Conservation (phyloP, 2,329 filamentous ascomycete genomes). For the Epichloe amarillans region DNA sequence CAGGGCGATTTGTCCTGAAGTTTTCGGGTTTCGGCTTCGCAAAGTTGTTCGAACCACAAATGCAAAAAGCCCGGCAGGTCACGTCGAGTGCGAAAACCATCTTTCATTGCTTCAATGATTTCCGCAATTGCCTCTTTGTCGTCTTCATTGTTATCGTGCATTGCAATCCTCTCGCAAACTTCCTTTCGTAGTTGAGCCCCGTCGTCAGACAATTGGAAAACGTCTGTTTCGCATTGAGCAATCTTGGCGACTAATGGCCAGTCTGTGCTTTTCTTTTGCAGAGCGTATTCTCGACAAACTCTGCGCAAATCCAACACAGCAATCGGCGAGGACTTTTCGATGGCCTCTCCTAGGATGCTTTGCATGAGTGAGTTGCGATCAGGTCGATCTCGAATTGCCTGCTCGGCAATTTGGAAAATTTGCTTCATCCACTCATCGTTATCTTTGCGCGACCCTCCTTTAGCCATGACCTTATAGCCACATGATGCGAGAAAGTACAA, state of each 20-base stretch:
- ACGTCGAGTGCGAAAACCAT: constrained; percentile 30
- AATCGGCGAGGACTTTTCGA: constrained; percentile 19
- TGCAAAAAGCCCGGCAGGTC: constrained; percentile 32
- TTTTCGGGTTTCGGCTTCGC: constrained; percentile 19
- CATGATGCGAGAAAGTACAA: constrained; percentile 30
- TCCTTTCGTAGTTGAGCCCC: constrained; percentile 25
- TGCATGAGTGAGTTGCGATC: constrained; percentile 17
- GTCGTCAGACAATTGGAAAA: constrained; percentile 28
- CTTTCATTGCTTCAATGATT: constrained; percentile 29
- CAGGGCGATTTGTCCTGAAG: constrained; percentile 18
- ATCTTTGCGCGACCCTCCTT: constrained; percentile 19
- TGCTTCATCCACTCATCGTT: constrained; percentile 26
- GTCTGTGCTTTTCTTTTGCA: constrained; percentile 21
- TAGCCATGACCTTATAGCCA: constrained; percentile 11
- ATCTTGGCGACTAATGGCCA: constrained; percentile 30
- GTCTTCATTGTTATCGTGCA: constrained; percentile 7
- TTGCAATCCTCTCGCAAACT: constrained; percentile 24
- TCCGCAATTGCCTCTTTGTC: constrained; percentile 15
- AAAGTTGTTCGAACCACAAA: constrained; percentile 32
- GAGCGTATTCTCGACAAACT: constrained; percentile 29
- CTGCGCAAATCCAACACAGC: constrained; percentile 26
- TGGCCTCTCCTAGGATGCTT: constrained; percentile 18
- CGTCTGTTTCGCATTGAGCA: constrained; percentile 32
- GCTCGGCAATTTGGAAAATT: constrained; percentile 21
- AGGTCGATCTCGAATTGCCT: constrained; percentile 11